phyloP scores from a whole-genome alignment of 495 filamentous ascomycete species.

The Xylaria nigripes region DNA sequence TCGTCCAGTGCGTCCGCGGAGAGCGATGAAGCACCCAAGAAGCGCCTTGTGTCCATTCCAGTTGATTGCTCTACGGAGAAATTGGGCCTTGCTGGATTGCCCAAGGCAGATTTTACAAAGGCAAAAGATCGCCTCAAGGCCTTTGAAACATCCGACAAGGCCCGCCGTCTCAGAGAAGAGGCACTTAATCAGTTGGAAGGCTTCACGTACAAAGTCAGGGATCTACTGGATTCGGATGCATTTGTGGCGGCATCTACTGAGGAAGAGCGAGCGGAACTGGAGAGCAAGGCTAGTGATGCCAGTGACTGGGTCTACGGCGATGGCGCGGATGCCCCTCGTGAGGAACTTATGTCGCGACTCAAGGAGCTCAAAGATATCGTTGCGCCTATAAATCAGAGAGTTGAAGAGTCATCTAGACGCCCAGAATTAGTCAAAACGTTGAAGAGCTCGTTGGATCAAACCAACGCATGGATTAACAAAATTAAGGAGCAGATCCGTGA shows the following conservation, averaged over 20 bases:
- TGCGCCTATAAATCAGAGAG: slow-evolving; percentile 57
- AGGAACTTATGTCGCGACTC: slow-evolving; percentile 62
- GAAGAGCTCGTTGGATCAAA: slow-evolving; percentile 52
- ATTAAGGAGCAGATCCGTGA: slow-evolving; percentile 44
- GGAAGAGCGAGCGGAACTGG: slow-evolving; percentile 52
- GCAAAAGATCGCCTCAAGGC: slow-evolving; percentile 66
- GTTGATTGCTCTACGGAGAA: slow-evolving; percentile 55
- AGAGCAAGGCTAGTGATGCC: slow-evolving; percentile 54
- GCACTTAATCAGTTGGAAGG: slow-evolving; percentile 84
- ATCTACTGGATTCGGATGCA: slow-evolving; percentile 64
- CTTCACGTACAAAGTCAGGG: slow-evolving; percentile 85
- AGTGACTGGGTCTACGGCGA: slow-evolving; percentile 90
- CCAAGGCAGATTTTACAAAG: slow-evolving; percentile 51
- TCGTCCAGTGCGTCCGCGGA: slow-evolving; percentile 35
- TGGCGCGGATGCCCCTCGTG: slow-evolving; percentile 62
- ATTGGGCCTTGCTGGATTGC: slow-evolving; percentile 50
- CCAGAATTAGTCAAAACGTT: slow-evolving; percentile 58
- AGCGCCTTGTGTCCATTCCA: slow-evolving; percentile 61
- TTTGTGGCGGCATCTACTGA: slow-evolving; percentile 64
- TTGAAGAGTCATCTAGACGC: slow-evolving; percentile 56
- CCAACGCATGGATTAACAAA: slow-evolving; percentile 40
- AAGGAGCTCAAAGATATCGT: slow-evolving; percentile 64
- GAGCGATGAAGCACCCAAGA: slow-evolving; percentile 41
- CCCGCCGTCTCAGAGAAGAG: slow-evolving; percentile 73
- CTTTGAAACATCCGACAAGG: slow-evolving; percentile 75